Evolutionary conservation across 73 alveolate genomes (phyloP).

Genomic region (Uronychia setigera): DNA sequence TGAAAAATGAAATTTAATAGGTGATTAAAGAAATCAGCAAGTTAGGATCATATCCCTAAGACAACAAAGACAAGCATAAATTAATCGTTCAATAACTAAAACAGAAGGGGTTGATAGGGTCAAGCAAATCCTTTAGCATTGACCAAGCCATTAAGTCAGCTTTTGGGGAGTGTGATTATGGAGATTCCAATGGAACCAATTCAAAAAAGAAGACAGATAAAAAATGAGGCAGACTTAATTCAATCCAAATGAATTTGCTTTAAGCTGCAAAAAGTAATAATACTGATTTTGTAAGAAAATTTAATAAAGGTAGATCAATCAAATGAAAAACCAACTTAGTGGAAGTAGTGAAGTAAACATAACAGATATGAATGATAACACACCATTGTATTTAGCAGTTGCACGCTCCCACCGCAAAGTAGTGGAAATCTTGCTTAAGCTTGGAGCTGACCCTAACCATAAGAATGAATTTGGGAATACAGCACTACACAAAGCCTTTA

Average conservation of each 20-base stretch:
- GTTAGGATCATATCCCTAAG: neutral
- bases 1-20: neutral
- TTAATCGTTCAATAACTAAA: too few relatives aligned
- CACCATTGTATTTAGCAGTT: slow-evolving; percentile 63
- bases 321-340: too few relatives aligned
- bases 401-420: slow-evolving; percentile 23
- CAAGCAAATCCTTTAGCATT: neutral
- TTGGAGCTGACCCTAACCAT: slow-evolving; percentile 47
- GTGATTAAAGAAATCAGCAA: neutral
- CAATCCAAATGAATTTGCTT: neutral
- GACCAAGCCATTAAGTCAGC: neutral
- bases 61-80: neutral
- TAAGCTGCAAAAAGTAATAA: neutral
- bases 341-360: slow-evolving; percentile 25
- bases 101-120: neutral
- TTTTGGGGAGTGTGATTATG: neutral
- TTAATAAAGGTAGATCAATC: neutral
- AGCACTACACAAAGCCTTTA: slow-evolving; percentile 54
- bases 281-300: neutral
- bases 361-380: slow-evolving; percentile 32
- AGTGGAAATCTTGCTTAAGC: slow-evolving; percentile 25
- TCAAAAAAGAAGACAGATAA: neutral
- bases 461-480: slow-evolving; percentile 56
- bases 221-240: neutral
- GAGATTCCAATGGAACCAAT: neutral